Conservation (phyloP, 108 stramenopile genomes). For the Mayamaea pseudoterrestris region DNA sequence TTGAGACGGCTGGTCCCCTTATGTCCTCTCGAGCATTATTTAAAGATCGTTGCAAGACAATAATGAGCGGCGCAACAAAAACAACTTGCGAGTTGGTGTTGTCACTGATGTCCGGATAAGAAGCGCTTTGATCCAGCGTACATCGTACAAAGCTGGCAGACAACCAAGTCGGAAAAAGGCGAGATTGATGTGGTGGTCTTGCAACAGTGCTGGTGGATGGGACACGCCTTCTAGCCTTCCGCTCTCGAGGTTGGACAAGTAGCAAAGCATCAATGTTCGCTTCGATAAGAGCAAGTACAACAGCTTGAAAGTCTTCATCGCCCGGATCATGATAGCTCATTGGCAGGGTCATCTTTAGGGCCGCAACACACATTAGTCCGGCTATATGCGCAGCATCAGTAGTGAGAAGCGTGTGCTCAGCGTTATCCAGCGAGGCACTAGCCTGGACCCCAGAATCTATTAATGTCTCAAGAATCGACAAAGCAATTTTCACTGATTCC, state of each 20-base stretch:
- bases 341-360: constrained; percentile 52
- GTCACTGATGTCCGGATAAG: constrained; percentile 50
- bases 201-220: too few relatives aligned
- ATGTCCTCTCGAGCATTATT: constrained; percentile 40
- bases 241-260: constrained; percentile 41
- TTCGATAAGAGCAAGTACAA: constrained; percentile 33
- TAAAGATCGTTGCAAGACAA: constrained; percentile 42
- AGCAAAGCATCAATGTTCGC: constrained; percentile 44
- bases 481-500: constrained; percentile 34
- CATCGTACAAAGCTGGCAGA: constrained; percentile 59
- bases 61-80: constrained; percentile 56
- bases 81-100: constrained; percentile 50
- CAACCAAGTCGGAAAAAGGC: constrained; percentile 59
- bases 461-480: constrained; percentile 39
- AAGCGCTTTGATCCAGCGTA: constrained; percentile 11
- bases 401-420: constrained; percentile 48
- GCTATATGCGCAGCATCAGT: constrained; percentile 69
- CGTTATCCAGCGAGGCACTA: constrained; percentile 34
- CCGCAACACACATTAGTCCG: constrained; percentile 45
- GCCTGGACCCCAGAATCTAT: constrained; percentile 45
- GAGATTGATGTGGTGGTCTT: too few relatives aligned
- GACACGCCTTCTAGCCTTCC: background rate
- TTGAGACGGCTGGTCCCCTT: constrained; percentile 41
- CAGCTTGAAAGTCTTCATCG: constrained; percentile 51
- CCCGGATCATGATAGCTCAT: constrained; percentile 36